These are phyloP conservation scores for Chytriomyces hyalinus DNA, from an alignment of 192 early-diverging fungal species.

Conservation along the genomic window DNA sequence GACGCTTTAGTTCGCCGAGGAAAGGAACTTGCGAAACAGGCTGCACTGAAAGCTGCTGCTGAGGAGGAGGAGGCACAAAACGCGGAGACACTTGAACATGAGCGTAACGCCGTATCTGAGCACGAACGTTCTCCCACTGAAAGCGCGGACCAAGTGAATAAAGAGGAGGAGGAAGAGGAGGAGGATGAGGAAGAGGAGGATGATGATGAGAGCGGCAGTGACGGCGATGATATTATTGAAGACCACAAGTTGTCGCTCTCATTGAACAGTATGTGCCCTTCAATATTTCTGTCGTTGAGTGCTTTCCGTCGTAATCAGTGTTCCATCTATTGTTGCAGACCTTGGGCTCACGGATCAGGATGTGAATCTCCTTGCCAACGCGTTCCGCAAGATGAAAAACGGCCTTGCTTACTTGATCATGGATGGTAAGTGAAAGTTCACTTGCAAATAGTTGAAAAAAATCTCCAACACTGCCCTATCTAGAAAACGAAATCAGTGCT, in stretches of 20 bases:
- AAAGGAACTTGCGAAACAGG: neutral
- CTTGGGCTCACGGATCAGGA: neutral
- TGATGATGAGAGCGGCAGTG: neutral
- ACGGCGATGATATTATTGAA: no score
- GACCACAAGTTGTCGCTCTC: neutral
- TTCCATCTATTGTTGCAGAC: neutral
- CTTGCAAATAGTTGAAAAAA: neutral
- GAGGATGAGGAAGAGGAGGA: neutral
- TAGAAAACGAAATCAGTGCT: slow-evolving; percentile 7
- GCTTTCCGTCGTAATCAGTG: neutral
- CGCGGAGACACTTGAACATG: neutral
- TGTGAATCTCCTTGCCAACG: neutral
- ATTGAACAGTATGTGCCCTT: neutral
- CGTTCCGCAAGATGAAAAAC: neutral
- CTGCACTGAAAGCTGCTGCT: no score
- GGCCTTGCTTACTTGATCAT: neutral
- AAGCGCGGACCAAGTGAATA: neutral
- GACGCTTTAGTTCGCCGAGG: slow-evolving; percentile 5
- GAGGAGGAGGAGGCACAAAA: no score
- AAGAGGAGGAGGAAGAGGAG: no score
- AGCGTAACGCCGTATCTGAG: neutral
- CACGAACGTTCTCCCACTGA: neutral
- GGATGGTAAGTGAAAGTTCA: neutral
- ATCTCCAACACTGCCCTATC: neutral
- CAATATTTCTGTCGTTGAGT: no score